Evolutionary conservation across 2,329 filamentous ascomycete species (phyloP).

Genomic region (Teratosphaeria pseudoeucalypti): DNA sequence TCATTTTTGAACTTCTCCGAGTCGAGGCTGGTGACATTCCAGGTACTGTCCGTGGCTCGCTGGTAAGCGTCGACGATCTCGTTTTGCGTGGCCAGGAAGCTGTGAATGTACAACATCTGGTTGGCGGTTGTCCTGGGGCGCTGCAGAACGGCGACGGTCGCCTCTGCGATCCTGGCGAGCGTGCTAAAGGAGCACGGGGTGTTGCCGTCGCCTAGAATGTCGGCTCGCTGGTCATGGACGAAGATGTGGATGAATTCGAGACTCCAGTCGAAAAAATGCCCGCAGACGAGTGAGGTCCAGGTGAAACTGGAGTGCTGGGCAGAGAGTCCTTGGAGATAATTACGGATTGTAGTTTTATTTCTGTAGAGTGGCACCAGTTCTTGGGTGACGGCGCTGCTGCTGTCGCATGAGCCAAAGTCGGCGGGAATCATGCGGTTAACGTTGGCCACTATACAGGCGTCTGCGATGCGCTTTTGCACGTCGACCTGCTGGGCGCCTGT

Average conservation of each 20-base stretch:
- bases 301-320: constrained; percentile 34
- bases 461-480: constrained; percentile 43
- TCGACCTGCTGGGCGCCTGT: constrained; percentile 20
- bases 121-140: constrained; percentile 45
- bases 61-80: constrained; percentile 46
- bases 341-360: constrained; percentile 38
- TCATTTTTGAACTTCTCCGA: constrained; percentile 22
- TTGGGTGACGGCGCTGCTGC: constrained; percentile 25
- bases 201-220: constrained; percentile 48
- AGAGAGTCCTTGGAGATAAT: constrained; percentile 40
- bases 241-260: constrained; percentile 47
- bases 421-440: constrained; percentile 53
- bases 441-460: constrained; percentile 49
- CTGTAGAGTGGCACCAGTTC: constrained; percentile 42
- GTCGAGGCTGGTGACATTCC: constrained; percentile 35
- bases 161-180: constrained; percentile 41
- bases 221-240: constrained; percentile 38
- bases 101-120: constrained; percentile 47
- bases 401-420: constrained; percentile 43
- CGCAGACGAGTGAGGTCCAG: constrained; percentile 51
- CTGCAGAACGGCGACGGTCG: constrained; percentile 42
- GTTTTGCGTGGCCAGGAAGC: constrained; percentile 48
- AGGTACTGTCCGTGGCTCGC: constrained; percentile 41
- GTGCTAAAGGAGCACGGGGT: constrained; percentile 43
- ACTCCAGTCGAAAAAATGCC: constrained; percentile 53